phyloP scores from a whole-genome alignment of 441 rosid species.

The Aleurites moluccanus region DNA sequence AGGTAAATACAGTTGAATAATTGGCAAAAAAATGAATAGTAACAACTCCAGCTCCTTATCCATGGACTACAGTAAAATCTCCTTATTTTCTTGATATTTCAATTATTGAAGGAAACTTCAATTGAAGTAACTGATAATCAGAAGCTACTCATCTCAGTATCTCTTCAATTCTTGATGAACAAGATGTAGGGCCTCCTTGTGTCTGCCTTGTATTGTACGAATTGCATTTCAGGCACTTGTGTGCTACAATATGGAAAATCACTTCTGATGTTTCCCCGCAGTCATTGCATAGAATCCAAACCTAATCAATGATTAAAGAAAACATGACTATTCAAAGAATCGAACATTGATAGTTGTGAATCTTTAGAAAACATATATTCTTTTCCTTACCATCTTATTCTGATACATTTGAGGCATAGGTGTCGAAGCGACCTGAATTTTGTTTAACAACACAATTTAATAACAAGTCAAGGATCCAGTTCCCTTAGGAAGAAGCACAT shows the following conservation, averaged over 20 bases:
- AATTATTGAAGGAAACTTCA: neutral
- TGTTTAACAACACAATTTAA: slow-evolving; percentile 4
- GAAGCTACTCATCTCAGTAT: slow-evolving; percentile 27
- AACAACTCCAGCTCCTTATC: neutral
- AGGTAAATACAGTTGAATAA: neutral
- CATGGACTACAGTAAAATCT: neutral
- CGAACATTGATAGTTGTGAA: neutral
- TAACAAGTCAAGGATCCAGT: neutral
- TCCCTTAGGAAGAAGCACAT: neutral
- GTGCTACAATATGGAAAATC: slow-evolving; percentile 67
- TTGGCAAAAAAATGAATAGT: neutral
- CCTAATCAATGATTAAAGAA: slow-evolving; percentile 32
- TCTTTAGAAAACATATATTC: neutral
- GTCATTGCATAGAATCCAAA: slow-evolving; percentile 97
- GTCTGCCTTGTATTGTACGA: slow-evolving; percentile 84
- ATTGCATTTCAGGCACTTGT: slow-evolving; percentile 64
- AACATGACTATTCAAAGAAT: neutral
- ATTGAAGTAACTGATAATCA: neutral
- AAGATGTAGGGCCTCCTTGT: slow-evolving; percentile 35
- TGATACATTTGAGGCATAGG: slow-evolving; percentile 74
- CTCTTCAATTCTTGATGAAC: slow-evolving; percentile 37
- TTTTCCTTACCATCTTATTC: slow-evolving; percentile 58
- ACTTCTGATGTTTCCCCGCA: slow-evolving; percentile 60
- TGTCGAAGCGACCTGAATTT: slow-evolving; percentile 64
- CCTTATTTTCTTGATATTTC: neutral